These are phyloP conservation scores for Novymonas esmeraldas DNA, from an alignment of 208 protist species.

Conservation along the genomic window DNA sequence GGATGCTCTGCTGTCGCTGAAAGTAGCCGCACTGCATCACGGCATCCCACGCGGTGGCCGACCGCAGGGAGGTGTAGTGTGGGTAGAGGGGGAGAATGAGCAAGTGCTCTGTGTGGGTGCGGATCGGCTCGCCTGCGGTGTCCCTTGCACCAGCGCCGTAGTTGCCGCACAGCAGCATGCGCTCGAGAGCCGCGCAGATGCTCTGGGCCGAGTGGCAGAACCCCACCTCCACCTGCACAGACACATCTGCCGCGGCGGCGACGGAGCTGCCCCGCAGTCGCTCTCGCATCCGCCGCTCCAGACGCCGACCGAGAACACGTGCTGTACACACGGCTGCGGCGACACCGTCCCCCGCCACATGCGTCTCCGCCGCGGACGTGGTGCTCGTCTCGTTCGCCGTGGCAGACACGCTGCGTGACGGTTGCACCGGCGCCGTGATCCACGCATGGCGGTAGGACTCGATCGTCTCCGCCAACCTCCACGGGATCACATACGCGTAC, in stretches of 20 bases:
- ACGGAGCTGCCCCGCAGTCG: neutral
- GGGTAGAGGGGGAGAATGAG: slow-evolving; percentile 56
- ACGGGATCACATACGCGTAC: slow-evolving; percentile 41
- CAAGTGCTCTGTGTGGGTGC: slow-evolving; percentile 34
- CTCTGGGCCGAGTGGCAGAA: slow-evolving; percentile 23
- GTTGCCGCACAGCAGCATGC: slow-evolving; percentile 29
- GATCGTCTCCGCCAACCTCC: neutral
- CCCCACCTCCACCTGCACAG: slow-evolving; percentile 45
- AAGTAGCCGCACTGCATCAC: slow-evolving; percentile 35
- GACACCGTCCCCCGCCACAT: neutral
- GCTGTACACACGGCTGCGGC: neutral
- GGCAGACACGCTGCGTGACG: neutral
- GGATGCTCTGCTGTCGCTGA: slow-evolving; percentile 34
- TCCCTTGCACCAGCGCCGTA: slow-evolving; percentile 23
- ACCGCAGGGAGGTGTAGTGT: slow-evolving; percentile 47
- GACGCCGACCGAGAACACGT: slow-evolving; percentile 5
- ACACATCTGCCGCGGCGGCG: slow-evolving; percentile 8
- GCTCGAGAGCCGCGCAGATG: slow-evolving; percentile 38
- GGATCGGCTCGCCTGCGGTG: slow-evolving; percentile 11
- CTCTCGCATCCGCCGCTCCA: slow-evolving; percentile 12
- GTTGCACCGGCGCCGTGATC: neutral
- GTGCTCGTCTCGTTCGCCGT: neutral
- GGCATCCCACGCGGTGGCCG: slow-evolving; percentile 41
- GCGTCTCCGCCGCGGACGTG: too few relatives aligned
- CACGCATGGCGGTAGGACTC: slow-evolving; percentile 14